Conservation (phyloP, 2,329 filamentous ascomycete genomes). For the Aspergillus nomiae region DNA sequence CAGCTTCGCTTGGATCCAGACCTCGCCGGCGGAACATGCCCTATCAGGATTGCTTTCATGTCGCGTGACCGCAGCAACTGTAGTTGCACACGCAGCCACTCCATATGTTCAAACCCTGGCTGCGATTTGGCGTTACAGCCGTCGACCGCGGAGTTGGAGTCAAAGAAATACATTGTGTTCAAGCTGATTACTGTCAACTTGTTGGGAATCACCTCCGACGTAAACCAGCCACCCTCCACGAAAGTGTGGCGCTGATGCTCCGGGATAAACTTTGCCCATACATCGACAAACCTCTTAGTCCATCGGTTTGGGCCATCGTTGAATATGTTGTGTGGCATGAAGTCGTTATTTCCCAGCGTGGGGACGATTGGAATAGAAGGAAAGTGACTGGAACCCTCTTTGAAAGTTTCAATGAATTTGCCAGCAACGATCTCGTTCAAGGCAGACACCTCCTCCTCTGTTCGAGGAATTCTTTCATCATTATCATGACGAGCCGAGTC, state of each 20-base stretch:
- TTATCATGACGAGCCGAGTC: slow-evolving; percentile 89
- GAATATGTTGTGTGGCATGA: slow-evolving; percentile 95
- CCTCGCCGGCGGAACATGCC: slow-evolving; percentile 89
- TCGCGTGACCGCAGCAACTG: slow-evolving; percentile 77
- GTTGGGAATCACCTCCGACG: slow-evolving; percentile 84
- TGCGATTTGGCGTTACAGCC: slow-evolving; percentile 78
- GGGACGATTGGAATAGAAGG: slow-evolving; percentile 80
- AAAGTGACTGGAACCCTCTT: slow-evolving; percentile 55
- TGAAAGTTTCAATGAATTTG: slow-evolving; percentile 76
- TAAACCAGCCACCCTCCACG: slow-evolving; percentile 91
- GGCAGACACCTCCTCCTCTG: slow-evolving; percentile 70
- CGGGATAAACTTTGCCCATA: slow-evolving; percentile 88
- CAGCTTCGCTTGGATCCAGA: slow-evolving; percentile 83
- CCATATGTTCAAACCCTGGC: slow-evolving; percentile 91
- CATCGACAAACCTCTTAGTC: slow-evolving; percentile 72
- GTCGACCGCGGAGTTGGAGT: slow-evolving; percentile 89
- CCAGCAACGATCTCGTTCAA: slow-evolving; percentile 75
- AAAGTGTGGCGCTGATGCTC: slow-evolving; percentile 91
- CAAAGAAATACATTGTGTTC: slow-evolving; percentile 96
- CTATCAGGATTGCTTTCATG: slow-evolving; percentile 93
- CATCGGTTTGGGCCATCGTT: slow-evolving; percentile 81
- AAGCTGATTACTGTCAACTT: slow-evolving; percentile 87
- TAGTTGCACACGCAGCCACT: slow-evolving; percentile 91
- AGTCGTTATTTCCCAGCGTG: slow-evolving; percentile 95
- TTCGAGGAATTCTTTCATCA: slow-evolving; percentile 78